Conservation (phyloP, 2,329 filamentous ascomycete genomes). For the Helminthosporium solani region DNA sequence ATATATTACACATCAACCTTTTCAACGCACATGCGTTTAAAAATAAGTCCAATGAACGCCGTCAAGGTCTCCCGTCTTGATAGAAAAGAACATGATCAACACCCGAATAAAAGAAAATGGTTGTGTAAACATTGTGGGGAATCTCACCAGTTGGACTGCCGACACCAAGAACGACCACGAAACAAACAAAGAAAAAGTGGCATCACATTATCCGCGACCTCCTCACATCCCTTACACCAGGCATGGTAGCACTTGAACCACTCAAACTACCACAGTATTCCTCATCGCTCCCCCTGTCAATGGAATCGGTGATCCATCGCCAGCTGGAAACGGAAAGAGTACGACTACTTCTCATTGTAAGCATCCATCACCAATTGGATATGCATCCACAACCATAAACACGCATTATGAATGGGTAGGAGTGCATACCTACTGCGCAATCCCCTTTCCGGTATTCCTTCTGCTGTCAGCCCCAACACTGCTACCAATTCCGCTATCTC, state of each 20-base stretch:
- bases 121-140: no score
- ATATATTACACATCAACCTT: no score
- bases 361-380: not conserved
- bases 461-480: not conserved
- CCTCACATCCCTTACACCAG: not conserved
- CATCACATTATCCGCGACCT: not conserved
- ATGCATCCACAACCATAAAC: not conserved
- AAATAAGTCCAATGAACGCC: no score
- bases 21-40: no score
- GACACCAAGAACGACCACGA: no score
- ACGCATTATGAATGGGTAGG: not conserved
- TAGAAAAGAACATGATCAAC: no score
- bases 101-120: no score
- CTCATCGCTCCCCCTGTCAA: slow-evolving; percentile 1
- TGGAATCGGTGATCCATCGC: slow-evolving; percentile 11
- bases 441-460: not conserved
- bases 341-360: no score
- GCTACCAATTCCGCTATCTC: not conserved
- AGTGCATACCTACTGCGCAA: slow-evolving; percentile 15
- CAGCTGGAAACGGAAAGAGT: slow-evolving; percentile 7
- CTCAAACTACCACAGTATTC: slow-evolving; percentile 2
- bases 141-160: no score
- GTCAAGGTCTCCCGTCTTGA: no score
- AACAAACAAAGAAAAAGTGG: no score
- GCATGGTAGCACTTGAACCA: slow-evolving; percentile 6